Percentiles rank a stretch among this genome's conserved stretches.
These are phyloP conservation scores for Sclerotinia borealis DNA, from an alignment of 2,329 filamentous ascomycete genomes.

Conservation along the genomic window DNA sequence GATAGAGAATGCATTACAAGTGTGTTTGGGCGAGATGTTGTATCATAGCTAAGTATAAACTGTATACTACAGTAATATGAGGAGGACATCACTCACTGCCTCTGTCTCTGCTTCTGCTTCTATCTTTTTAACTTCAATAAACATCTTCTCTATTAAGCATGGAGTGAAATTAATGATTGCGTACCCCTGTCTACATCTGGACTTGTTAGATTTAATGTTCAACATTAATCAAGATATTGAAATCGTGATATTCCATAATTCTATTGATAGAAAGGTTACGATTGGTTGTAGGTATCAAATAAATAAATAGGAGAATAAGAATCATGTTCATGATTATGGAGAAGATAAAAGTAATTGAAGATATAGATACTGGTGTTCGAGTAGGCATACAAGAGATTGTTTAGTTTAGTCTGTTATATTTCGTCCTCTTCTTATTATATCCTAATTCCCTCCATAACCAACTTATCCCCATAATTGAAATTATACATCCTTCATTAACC, in stretches of 20 bases:
- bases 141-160: background rate
- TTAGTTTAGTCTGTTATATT: too few relatives aligned
- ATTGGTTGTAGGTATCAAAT: background rate
- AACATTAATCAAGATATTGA: background rate
- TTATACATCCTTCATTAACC: background rate
- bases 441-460: background rate
- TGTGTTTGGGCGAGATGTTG: background rate
- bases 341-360: background rate
- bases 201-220: background rate
- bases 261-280: constrained; percentile 2
- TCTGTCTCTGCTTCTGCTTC: background rate
- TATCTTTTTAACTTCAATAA: background rate
- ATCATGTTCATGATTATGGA: too few relatives aligned
- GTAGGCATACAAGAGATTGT: too few relatives aligned
- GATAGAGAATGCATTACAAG: background rate
- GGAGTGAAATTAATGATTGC: background rate
- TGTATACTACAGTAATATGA: background rate
- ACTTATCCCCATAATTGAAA: background rate
- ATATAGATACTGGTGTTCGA: too few relatives aligned
- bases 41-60: background rate
- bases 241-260: constrained; percentile 2
- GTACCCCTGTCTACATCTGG: background rate
- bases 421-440: too few relatives aligned
- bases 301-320: background rate
- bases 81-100: background rate